Base-by-base conservation (phyloP, 768 basidiomycete species). In the Gyrodon lividus region DNA sequence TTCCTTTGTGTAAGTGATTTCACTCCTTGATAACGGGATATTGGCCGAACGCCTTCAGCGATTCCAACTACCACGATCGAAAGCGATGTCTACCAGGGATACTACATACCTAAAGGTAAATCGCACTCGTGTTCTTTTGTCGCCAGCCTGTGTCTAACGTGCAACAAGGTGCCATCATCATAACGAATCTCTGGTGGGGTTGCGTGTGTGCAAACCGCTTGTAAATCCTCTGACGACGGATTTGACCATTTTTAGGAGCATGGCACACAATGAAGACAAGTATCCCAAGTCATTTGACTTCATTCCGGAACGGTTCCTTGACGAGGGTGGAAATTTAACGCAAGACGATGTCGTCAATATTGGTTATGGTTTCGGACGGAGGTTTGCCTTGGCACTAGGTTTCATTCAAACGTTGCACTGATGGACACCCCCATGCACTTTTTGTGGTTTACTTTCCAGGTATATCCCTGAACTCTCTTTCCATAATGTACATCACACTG, bases 71-170 rank as follows among this genome's bases (percentile, higher is more conserved):
- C 24, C 7, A 26, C 24, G 24, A 26, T 26, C 4, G 24, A 26
- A 26, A 26, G 58, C 19, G 59, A 59, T 37, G 34, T 56, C 20
- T 65, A 62, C 33, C 44, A 59, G 10, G 67, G 63, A 13, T 72
- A 71, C 50, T 66, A 57, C 43, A 74, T 78, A 19, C 76, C 75
- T 0, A 72, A 73, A 39, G 72, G 66, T 34, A 52, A 5, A 31
- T 20, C n/a, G 26, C 10, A 30, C 5, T 22, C 20, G 24, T 6
- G 19, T 42, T 16, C 6, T 40, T 13, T 5, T 7, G 33, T 17
- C 30, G 5, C 50, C 24, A 26, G 4, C 7, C 24, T 26, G 24
- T 26, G 7, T 26, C 24, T 26, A 26, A 26, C 24, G 24, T 26
- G 4, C 24, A 26, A 26, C 24, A 7, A 62, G 61, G 61, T 1